phyloP scores from a whole-genome alignment of 2,329 filamentous ascomycete species.

The Elsinoe necatrix region DNA sequence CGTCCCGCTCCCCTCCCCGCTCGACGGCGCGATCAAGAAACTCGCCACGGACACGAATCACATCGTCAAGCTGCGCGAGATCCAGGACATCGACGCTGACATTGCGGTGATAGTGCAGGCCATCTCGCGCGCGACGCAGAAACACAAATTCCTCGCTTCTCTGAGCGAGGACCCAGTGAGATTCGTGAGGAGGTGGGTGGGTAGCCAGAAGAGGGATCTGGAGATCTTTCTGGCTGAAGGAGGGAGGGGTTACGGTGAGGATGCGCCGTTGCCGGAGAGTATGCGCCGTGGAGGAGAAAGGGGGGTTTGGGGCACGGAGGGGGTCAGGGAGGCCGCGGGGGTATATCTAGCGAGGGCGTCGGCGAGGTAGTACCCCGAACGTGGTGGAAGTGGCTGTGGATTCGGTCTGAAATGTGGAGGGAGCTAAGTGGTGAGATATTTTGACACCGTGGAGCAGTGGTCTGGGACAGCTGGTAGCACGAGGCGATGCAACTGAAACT shows the following conservation, averaged over 20 bases:
- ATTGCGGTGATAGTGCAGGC: slow-evolving; percentile 76
- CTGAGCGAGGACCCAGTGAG: slow-evolving; percentile 72
- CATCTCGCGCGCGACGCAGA: slow-evolving; percentile 75
- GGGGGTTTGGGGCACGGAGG: slow-evolving; percentile 55
- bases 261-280: slow-evolving; percentile 50
- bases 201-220: slow-evolving; percentile 81
- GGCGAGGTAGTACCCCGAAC: slow-evolving; percentile 13
- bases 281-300: slow-evolving; percentile 57
- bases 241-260: slow-evolving; percentile 46
- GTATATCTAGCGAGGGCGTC: slow-evolving; percentile 47
- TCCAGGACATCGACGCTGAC: slow-evolving; percentile 72
- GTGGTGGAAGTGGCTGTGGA: no score
- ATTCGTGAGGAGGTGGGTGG: slow-evolving; percentile 82
- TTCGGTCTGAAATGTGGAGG: no score
- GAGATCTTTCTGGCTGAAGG: slow-evolving; percentile 82
- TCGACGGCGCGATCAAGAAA: slow-evolving; percentile 56
- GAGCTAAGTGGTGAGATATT: no score
- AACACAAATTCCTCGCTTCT: slow-evolving; percentile 76
- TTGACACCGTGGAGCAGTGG: no score
- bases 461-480: no score
- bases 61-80: slow-evolving; percentile 64
- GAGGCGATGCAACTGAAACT: no score
- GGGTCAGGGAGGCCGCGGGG: slow-evolving; percentile 54
- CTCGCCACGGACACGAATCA: slow-evolving; percentile 33
- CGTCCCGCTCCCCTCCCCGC: slow-evolving; percentile 74